These are phyloP conservation scores for Anethum foeniculum DNA, from an alignment of 140 eudicot genomes.

Conservation along the genomic window DNA sequence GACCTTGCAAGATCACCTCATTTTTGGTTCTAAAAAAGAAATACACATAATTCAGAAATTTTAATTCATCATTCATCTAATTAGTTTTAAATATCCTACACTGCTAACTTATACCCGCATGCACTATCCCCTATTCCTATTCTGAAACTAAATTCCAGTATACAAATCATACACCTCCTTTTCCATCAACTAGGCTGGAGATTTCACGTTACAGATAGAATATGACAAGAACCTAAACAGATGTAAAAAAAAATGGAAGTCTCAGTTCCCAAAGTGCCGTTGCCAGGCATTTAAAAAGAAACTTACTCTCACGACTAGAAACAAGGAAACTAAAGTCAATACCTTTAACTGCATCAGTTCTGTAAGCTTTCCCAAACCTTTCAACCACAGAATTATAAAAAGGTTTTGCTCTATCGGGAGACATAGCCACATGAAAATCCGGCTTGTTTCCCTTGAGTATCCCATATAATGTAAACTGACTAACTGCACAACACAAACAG, in stretches of 20 bases:
- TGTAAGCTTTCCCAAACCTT: constrained; percentile 62
- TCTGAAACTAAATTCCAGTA: neutral
- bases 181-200: neutral
- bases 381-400: constrained; percentile 78
- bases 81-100: neutral
- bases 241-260: neutral
- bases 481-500: constrained; percentile 51
- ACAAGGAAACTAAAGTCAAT: neutral
- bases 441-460: constrained; percentile 95
- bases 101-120: neutral
- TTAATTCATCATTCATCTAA: neutral
- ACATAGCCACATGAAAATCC: constrained; percentile 97
- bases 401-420: constrained; percentile 73
- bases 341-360: constrained; percentile 73
- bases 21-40: neutral
- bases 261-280: neutral
- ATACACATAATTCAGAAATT: neutral
- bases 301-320: neutral
- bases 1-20: neutral
- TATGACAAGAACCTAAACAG: neutral
- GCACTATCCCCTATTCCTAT: neutral
- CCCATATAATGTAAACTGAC: constrained; percentile 92
- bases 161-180: neutral
- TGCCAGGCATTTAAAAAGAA: neutral
- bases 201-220: neutral